phyloP scores from a whole-genome alignment of 257 asterid genomes.

The Anisodus tanguticus region DNA sequence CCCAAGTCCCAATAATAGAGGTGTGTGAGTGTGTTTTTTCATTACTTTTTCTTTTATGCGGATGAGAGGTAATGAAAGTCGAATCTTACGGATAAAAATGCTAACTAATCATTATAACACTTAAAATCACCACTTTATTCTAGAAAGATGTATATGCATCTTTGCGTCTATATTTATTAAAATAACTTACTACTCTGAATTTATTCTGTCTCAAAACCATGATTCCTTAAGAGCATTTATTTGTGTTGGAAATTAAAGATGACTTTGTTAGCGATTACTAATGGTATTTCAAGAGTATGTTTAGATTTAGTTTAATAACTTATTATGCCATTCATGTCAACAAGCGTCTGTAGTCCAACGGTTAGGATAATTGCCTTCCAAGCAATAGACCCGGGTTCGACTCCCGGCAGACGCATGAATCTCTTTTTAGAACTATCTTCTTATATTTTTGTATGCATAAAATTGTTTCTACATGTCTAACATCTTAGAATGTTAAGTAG shows the following conservation, averaged over 20 bases:
- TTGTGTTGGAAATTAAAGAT: background rate
- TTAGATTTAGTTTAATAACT: too few species aligned
- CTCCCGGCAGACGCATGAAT: conserved; percentile 70
- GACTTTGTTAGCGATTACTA: background rate
- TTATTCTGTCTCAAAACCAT: background rate
- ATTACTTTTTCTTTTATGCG: too few species aligned
- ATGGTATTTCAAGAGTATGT: too few species aligned
- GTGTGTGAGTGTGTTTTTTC: too few species aligned
- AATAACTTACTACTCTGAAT: background rate
- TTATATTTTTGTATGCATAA: too few species aligned
- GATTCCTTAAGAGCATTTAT: background rate
- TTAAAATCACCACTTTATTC: background rate
- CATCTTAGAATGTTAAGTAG: too few species aligned
- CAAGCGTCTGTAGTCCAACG: conserved; percentile 83
- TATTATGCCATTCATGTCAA: background rate
- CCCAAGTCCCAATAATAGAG: too few species aligned
- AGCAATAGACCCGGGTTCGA: conserved; percentile 99
- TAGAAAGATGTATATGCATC: background rate
- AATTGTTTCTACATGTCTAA: too few species aligned
- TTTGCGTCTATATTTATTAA: background rate
- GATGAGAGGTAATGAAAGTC: too few species aligned
- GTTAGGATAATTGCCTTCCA: conserved; percentile 99
- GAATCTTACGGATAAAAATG: background rate
- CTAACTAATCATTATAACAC: background rate
- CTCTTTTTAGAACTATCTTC: too few species aligned